Evolutionary conservation across 192 early-diverging fungal genomes (phyloP), one percentile per base, ranked within the genome.

Genomic region (Coemansia erecta): DNA sequence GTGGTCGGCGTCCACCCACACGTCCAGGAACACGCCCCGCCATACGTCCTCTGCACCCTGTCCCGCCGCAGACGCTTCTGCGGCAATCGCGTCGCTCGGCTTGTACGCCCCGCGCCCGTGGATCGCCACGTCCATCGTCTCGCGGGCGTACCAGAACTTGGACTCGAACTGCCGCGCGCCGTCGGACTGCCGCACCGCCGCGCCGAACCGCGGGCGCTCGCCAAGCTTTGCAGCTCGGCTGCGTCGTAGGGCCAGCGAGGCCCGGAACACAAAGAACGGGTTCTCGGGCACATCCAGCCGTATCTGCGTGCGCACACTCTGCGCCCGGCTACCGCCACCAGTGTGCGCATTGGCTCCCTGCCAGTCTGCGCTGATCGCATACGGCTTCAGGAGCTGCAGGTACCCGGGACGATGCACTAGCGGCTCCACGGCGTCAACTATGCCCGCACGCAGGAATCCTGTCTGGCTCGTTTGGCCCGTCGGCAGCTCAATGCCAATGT

Each of bases 91-190:
- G 54, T 67, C 67, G 56, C 45, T 37, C 4, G 70, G 65, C 13
- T 74, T 18, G 48, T 83, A 83, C 22, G 73, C 63, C 12, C 81
- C 81, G 14, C 81, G 66, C 0, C 77, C 72, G 28, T 83, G 81
- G 22, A 83, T 72, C 10, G 73, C 73, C 23, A 83, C 12, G 23
- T 72, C 63, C n/a, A 73, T 22, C 8, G 39, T 33, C 17, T n/a
- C 12, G n/a, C 46, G 46, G 26, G 68, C 62, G 50, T 63, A 73
- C 72, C 72, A 80, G 46, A 67, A 80, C 68, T 67, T 74, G 67
- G 68, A 75, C 59, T 80, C 77, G 53, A 67, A 75, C 18, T 39
- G 56, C 17, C 77, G 62, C n/a, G 64, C 58, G 0, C 58, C 72
- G 31, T 83, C 77, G 0, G 77, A 70, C 68, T 83, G 81, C 14